phyloP scores from a whole-genome alignment of 805 yeast genomes.

The Soucietia sequanensis region DNA sequence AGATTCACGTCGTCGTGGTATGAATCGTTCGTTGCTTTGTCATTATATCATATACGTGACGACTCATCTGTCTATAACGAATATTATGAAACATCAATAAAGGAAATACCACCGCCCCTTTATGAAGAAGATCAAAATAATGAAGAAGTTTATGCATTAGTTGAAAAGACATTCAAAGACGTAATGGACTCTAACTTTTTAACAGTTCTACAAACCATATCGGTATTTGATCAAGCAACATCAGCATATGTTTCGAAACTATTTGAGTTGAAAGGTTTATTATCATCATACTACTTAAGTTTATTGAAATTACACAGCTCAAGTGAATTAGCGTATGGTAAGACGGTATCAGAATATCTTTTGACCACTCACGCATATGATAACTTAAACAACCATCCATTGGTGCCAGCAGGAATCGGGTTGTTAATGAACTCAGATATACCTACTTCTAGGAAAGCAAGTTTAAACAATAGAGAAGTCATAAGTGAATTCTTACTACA shows the following conservation, averaged over 20 bases:
- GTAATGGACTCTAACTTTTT: conserved; percentile 56
- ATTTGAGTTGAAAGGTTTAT: conserved; percentile 61
- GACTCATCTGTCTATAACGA: conserved; percentile 26
- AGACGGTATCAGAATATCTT: conserved; percentile 53
- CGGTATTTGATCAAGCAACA: conserved; percentile 59
- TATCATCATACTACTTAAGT: conserved; percentile 36
- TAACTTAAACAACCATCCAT: conserved; percentile 48
- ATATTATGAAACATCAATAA: conserved; percentile 31
- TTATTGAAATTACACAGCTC: conserved; percentile 4
- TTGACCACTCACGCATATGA: conserved; percentile 54
- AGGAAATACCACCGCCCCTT: conserved; percentile 27
- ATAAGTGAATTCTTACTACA: conserved; percentile 60
- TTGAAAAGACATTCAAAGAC: conserved; percentile 47
- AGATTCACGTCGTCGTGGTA: conserved; percentile 62
- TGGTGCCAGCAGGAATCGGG: conserved; percentile 72
- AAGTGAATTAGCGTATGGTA: conserved; percentile 12
- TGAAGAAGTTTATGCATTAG: conserved; percentile 35
- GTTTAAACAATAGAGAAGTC: conserved; percentile 29
- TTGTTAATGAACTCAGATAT: conserved; percentile 43
- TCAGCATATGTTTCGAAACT: conserved; percentile 62
- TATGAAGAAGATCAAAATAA: conserved; percentile 24
- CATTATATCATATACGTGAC: conserved; percentile 59
- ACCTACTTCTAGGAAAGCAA: conserved; percentile 43
- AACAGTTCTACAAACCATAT: conserved; percentile 56
- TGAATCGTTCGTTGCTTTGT: conserved; percentile 57